Evolutionary conservation across 108 stramenopile species (phyloP).

Genomic region (Epithemia pelagica): DNA sequence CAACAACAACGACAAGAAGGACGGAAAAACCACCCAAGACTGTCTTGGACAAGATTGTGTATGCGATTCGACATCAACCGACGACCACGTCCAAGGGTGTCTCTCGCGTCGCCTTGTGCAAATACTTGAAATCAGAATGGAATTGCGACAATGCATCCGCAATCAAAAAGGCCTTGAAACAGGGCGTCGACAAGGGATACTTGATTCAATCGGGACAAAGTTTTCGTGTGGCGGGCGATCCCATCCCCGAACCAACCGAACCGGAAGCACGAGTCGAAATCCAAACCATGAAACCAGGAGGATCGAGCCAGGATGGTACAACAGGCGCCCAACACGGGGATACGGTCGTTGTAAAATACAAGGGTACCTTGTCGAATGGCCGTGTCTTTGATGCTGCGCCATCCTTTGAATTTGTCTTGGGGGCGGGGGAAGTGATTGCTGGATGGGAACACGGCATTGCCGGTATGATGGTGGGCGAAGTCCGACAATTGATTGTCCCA

Average conservation of each 20-base stretch:
- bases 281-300: conserved; percentile 26
- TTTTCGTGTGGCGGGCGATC: conserved; percentile 59
- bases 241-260: conserved; percentile 1
- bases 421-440: conserved; percentile 82
- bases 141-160: conserved; percentile 49
- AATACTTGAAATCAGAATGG: conserved; percentile 69
- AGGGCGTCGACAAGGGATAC: conserved; percentile 46
- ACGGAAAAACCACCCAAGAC: conserved; percentile 29
- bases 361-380: conserved; percentile 65
- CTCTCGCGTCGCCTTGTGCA: conserved; percentile 55
- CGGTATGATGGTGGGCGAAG: conserved; percentile 85
- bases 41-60: conserved; percentile 68
- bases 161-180: conserved; percentile 64
- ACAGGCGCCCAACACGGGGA: conserved; percentile 46
- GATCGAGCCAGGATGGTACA: conserved; percentile 13
- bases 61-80: conserved; percentile 58
- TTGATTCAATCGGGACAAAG: conserved; percentile 67
- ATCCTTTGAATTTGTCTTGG: conserved; percentile 62
- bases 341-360: conserved; percentile 63
- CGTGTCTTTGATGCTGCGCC: conserved; percentile 56
- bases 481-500: conserved; percentile 80
- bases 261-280: conserved; percentile 34
- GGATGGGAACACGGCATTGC: conserved; percentile 83
- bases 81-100: conserved; percentile 39
- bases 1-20: background rate